These are phyloP conservation scores for Gymnopus androsaceus DNA, from an alignment of 1,284 basidiomycete genomes.

Conservation along the genomic window DNA sequence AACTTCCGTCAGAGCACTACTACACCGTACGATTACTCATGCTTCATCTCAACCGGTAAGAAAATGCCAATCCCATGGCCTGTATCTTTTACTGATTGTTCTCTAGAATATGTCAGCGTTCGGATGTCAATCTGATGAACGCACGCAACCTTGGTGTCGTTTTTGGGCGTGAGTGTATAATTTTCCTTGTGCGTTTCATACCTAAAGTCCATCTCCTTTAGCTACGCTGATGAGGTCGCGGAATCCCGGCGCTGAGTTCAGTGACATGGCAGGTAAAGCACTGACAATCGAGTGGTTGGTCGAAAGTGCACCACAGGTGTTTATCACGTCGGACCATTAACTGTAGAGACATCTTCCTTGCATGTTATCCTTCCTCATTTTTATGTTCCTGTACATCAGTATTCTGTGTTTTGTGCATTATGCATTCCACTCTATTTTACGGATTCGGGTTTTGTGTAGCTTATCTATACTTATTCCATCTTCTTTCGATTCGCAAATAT, in stretches of 20 bases:
- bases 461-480: slow-evolving; percentile 20
- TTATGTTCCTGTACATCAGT: not conserved
- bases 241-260: slow-evolving; percentile 88
- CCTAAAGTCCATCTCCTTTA: slow-evolving; percentile 35
- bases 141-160: slow-evolving; percentile 98
- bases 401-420: slow-evolving; percentile 1
- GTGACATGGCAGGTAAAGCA: slow-evolving; percentile 95
- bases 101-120: slow-evolving; percentile 66
- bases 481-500: not conserved
- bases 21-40: slow-evolving; percentile 83
- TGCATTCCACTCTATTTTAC: slow-evolving; percentile 7
- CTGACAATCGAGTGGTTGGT: slow-evolving; percentile 90
- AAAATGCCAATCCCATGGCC: slow-evolving; percentile 6
- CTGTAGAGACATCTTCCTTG: not conserved
- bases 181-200: not conserved
- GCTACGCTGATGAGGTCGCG: slow-evolving; percentile 92
- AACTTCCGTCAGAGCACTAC: slow-evolving; percentile 86
- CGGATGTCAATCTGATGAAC: slow-evolving; percentile 88
- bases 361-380: not conserved
- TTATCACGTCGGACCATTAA: slow-evolving; percentile 31
- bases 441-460: slow-evolving; percentile 18
- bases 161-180: slow-evolving; percentile 84
- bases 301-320: slow-evolving; percentile 79
- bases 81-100: not conserved
- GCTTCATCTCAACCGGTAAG: slow-evolving; percentile 84